Conservation (phyloP, 495 filamentous ascomycete genomes). For the Trichoderma erinaceum region DNA sequence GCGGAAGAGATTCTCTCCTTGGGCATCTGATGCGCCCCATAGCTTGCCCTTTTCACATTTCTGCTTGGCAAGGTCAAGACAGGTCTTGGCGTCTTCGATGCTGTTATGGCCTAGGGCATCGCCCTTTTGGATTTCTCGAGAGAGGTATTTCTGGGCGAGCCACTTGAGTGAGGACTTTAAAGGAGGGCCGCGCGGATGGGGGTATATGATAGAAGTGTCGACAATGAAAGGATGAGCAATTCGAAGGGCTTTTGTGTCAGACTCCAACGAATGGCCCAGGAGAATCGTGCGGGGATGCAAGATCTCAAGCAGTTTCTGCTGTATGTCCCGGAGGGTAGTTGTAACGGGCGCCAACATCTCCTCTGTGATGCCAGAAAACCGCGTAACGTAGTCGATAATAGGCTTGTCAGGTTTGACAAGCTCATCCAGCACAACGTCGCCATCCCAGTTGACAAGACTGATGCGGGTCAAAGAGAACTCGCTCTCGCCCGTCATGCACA, state of each 20-base stretch:
- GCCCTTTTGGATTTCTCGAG: conserved; percentile 78
- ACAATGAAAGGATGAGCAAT: conserved; percentile 88
- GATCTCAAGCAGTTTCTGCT: conserved; percentile 63
- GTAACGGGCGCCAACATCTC: conserved; percentile 72
- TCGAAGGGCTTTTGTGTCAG: conserved; percentile 76
- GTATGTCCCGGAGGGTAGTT: conserved; percentile 79
- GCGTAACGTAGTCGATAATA: conserved; percentile 86
- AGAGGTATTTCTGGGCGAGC: conserved; percentile 72
- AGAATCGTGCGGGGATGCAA: conserved; percentile 72
- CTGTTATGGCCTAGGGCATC: conserved; percentile 69
- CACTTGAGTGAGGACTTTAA: conserved; percentile 74
- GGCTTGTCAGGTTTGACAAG: conserved; percentile 83
- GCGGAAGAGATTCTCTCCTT: conserved; percentile 80
- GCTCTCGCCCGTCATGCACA: conserved; percentile 76
- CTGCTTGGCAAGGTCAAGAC: conserved; percentile 84
- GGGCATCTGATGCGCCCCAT: conserved; percentile 72
- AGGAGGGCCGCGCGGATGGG: conserved; percentile 43
- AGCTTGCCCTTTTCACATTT: conserved; percentile 86
- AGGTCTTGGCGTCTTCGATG: conserved; percentile 84
- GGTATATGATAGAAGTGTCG: conserved; percentile 82
- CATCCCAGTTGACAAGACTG: conserved; percentile 81
- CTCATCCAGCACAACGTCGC: conserved; percentile 73
- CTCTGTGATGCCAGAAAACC: conserved; percentile 83
- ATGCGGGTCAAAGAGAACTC: conserved; percentile 80
- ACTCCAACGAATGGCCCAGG: conserved; percentile 86